phyloP scores from a whole-genome alignment of 495 filamentous ascomycete genomes.

The Pyronema domesticum region DNA sequence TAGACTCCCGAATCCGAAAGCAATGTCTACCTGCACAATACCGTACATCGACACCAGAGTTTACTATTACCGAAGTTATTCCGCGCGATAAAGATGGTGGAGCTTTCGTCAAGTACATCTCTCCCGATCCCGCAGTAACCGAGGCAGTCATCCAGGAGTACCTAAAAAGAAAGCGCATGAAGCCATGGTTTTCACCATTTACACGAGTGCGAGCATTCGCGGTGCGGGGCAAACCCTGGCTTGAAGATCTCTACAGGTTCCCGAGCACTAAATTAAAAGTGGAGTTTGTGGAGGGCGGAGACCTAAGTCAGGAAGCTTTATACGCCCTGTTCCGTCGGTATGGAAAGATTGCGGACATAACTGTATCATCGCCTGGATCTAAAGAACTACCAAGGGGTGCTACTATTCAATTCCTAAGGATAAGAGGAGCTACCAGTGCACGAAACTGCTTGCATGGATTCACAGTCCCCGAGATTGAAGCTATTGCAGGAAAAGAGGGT shows the following conservation, averaged over 20 bases:
- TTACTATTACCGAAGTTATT: constrained; percentile 51
- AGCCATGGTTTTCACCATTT: constrained; percentile 33
- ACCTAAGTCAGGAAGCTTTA: constrained; percentile 70
- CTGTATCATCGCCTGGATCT: constrained; percentile 58
- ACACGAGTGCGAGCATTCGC: constrained; percentile 45
- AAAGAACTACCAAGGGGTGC: constrained; percentile 68
- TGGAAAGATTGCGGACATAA: constrained; percentile 72
- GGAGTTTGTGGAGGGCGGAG: constrained; percentile 62
- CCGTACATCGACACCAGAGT: constrained; percentile 28
- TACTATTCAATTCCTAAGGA: constrained; percentile 50
- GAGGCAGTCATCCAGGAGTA: constrained; percentile 36
- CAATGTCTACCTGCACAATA: constrained; percentile 40
- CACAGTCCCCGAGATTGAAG: constrained; percentile 37
- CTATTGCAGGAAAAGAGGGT: constrained; percentile 48
- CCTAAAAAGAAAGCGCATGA: constrained; percentile 51
- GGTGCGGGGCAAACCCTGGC: constrained; percentile 76
- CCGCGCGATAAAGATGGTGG: constrained; percentile 81
- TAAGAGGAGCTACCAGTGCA: constrained; percentile 58
- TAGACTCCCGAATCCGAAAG: constrained; percentile 41
- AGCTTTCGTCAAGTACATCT: constrained; percentile 70
- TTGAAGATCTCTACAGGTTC: constrained; percentile 76
- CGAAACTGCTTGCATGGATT: constrained; percentile 88
- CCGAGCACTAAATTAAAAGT: constrained; percentile 58
- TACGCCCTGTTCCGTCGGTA: constrained; percentile 81
- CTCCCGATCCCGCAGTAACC: constrained; percentile 40